Conservation (phyloP, 305 asterid species). For the Fraxinus latifolia region DNA sequence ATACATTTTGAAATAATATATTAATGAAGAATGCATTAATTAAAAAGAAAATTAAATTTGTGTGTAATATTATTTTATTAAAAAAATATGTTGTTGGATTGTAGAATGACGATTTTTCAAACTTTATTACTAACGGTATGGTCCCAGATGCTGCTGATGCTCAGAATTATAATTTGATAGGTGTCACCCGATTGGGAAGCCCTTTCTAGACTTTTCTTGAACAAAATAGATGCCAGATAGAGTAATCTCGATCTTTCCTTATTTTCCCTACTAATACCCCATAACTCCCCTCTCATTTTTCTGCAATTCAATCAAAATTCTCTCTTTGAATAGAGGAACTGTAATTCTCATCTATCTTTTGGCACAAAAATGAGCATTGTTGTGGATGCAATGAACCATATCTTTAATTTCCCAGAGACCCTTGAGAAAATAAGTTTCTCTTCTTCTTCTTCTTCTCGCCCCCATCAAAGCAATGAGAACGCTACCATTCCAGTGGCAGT, state of each 20-base stretch:
- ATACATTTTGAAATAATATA: too few species aligned
- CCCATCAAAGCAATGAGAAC: slow-evolving; percentile 18
- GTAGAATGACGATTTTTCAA: not conserved
- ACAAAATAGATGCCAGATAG: not conserved
- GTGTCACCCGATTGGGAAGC: not conserved
- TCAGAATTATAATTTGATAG: not conserved
- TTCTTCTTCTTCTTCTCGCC: slow-evolving; percentile 25
- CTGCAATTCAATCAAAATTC: too few species aligned
- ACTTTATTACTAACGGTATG: not conserved
- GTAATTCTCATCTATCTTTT: not conserved
- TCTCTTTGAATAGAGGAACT: not conserved
- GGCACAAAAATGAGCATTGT: slow-evolving; percentile 40
- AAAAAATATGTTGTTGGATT: too few species aligned
- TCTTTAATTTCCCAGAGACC: slow-evolving; percentile 55
- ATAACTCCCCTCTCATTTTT: not conserved
- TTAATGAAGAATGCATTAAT: too few species aligned
- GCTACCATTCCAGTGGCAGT: slow-evolving; percentile 35
- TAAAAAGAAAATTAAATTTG: too few species aligned
- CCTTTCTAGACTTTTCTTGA: slow-evolving; percentile 33
- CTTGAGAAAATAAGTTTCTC: slow-evolving; percentile 41
- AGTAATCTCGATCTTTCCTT: slow-evolving; percentile 31
- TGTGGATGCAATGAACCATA: slow-evolving; percentile 57
- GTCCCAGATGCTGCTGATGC: not conserved
- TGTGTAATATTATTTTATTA: too few species aligned
- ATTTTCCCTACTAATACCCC: slow-evolving; percentile 16